Conservation (phyloP, 2,329 filamentous ascomycete species). For the Xylaria polymorpha region DNA sequence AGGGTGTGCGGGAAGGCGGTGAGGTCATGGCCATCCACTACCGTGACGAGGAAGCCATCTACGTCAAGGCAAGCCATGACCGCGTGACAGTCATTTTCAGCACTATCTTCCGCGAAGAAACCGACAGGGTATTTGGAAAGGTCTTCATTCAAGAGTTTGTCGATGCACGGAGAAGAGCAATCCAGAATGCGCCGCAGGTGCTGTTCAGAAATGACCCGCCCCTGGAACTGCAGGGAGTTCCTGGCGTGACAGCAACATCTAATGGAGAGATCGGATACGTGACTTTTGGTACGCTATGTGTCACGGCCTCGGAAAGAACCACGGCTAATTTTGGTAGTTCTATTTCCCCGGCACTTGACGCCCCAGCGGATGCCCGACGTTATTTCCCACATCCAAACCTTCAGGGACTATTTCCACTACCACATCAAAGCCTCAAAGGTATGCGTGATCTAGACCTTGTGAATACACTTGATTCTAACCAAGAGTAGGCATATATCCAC, state of each 20-base stretch:
- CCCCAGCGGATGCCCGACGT: conserved; percentile 91
- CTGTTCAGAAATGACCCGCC: conserved; percentile 95
- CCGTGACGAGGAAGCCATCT: conserved; percentile 98
- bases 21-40: conserved; percentile 97
- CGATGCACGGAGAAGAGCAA: conserved; percentile 91
- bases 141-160: conserved; percentile 99
- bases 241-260: conserved; percentile 79
- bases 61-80: conserved; percentile 97
- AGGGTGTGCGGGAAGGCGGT: conserved; percentile 88
- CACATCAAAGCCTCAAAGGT: conserved; percentile 99
- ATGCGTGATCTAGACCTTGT: conserved; percentile 28
- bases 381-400: conserved; percentile 99
- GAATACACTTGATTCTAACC: conserved; percentile 26
- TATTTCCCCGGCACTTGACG: conserved; percentile 95
- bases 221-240: conserved; percentile 87
- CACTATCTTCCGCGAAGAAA: conserved; percentile 97
- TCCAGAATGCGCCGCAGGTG: conserved; percentile 98
- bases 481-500: conserved; percentile 85
- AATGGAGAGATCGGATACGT: conserved; percentile 95
- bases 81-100: conserved; percentile 99
- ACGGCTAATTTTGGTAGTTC: conserved; percentile 65
- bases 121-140: conserved; percentile 96
- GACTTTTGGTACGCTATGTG: conserved; percentile 79
- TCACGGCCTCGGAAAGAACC: neutral
- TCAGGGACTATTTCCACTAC: conserved; percentile 99